A percentile compares a stretch with the other conserved stretches of the same genome.
These are phyloP conservation scores for Cymbopogon citratus DNA, from an alignment of 176 grass and related monocot genomes.

Conservation along the genomic window DNA sequence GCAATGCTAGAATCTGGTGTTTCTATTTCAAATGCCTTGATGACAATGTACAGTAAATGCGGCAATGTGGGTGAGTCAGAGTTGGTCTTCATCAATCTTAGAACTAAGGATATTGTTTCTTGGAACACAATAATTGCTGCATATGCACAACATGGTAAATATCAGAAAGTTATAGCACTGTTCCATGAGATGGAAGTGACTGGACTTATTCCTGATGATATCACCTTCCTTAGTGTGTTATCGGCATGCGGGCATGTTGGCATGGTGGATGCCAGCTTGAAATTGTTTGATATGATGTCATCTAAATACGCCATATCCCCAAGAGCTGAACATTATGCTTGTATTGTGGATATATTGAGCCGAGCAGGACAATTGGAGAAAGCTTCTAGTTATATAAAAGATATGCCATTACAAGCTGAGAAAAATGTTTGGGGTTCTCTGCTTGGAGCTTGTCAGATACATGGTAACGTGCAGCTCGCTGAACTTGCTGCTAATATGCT, in stretches of 20 bases:
- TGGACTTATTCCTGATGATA: conserved; percentile 46
- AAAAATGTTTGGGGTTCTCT: conserved; percentile 66
- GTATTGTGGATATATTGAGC: conserved; percentile 78
- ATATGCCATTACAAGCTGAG: conserved; percentile 66
- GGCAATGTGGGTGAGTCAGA: conserved; percentile 64
- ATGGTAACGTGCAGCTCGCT: conserved; percentile 65
- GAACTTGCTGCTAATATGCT: conserved; percentile 84
- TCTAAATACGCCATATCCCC: conserved; percentile 48
- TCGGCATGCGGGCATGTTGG: conserved; percentile 71
- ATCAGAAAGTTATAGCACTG: conserved; percentile 59
- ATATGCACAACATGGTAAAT: conserved; percentile 74
- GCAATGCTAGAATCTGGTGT: conserved; percentile 52
- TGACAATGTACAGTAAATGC: conserved; percentile 91
- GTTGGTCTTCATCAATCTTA: conserved; percentile 47
- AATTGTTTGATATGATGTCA: conserved; percentile 69
- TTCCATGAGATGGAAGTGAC: conserved; percentile 64
- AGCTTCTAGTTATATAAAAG: conserved; percentile 60
- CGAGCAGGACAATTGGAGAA: conserved; percentile 69
- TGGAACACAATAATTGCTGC: conserved; percentile 85
- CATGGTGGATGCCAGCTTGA: conserved; percentile 67
- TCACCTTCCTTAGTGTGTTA: conserved; percentile 77
- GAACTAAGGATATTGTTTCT: conserved; percentile 49
- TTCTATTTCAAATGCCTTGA: conserved; percentile 72
- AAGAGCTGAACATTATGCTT: conserved; percentile 72
- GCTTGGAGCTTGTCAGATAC: conserved; percentile 55